Conservation (phyloP, 805 yeast species). For the Barnettozyma populi region DNA sequence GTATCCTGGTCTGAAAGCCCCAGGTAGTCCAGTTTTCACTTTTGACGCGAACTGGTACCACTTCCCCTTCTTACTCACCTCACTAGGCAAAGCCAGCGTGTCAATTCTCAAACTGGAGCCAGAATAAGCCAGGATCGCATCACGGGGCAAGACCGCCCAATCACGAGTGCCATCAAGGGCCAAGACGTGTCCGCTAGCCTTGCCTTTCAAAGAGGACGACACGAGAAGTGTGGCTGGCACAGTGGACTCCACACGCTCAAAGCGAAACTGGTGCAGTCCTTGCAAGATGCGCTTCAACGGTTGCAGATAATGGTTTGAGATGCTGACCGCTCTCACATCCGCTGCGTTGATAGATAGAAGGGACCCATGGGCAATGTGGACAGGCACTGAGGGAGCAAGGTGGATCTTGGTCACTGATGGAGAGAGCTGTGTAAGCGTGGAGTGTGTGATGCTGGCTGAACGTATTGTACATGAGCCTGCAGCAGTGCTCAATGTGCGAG, state of each 20-base stretch:
- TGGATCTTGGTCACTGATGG: conserved; percentile 44
- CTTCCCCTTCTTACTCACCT: conserved; percentile 25
- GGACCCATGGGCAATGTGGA: conserved; percentile 43
- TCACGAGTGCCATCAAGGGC: conserved; percentile 54
- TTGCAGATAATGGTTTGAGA: conserved; percentile 18
- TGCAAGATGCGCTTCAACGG: conserved; percentile 39
- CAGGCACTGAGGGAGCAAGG: conserved; percentile 56
- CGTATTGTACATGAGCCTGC: not conserved
- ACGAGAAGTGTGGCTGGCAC: conserved; percentile 16
- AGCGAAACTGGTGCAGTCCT: conserved; percentile 41
- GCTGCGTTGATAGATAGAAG: conserved; percentile 42
- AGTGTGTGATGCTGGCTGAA: not conserved
- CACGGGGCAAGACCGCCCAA: conserved; percentile 51
- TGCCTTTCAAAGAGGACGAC: conserved; percentile 8
- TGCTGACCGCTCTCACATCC: conserved; percentile 11
- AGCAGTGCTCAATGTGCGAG: not conserved
- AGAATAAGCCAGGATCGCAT: conserved; percentile 44
- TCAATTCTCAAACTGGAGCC: conserved; percentile 46
- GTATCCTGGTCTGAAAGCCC: conserved; percentile 35
- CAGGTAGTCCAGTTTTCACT: conserved; percentile 36
- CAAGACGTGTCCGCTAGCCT: conserved; percentile 19
- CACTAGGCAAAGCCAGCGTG: conserved; percentile 34
- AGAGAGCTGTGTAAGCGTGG: conserved; percentile 16
- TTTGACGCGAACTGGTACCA: conserved; percentile 14
- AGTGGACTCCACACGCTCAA: conserved; percentile 40